Conservation (phyloP, 257 asterid genomes). For the Petrea volubilis region DNA sequence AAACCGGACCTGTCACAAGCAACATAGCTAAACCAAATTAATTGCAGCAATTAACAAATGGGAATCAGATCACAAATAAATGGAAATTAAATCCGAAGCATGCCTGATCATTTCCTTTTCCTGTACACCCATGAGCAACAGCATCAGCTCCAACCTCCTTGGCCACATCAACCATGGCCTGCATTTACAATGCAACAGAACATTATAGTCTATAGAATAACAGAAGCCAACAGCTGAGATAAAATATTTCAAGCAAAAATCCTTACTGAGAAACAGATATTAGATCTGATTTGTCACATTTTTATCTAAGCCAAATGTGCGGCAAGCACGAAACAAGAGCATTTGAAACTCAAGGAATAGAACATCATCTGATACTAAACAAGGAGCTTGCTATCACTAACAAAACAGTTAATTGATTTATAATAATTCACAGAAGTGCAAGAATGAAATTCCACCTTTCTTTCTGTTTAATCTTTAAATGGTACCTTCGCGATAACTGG, state of each 20-base stretch:
- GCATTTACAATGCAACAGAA: conserved; percentile 29
- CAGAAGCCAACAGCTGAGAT: neutral
- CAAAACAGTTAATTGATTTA: neutral
- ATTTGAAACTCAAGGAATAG: neutral
- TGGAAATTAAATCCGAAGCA: conserved; percentile 22
- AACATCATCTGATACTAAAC: neutral
- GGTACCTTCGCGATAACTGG: conserved; percentile 93
- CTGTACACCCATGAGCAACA: conserved; percentile 97
- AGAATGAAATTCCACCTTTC: neutral
- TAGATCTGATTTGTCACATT: neutral
- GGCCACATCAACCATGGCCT: conserved; percentile 99
- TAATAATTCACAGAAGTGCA: neutral
- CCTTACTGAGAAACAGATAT: neutral
- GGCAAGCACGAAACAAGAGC: conserved; percentile 1
- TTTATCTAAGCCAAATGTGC: neutral
- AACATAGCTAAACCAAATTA: conserved; percentile 2
- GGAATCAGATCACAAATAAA: neutral
- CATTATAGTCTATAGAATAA: neutral
- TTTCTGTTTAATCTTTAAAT: neutral
- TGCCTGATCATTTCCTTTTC: conserved; percentile 98
- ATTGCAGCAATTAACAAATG: neutral
- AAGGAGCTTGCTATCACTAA: neutral
- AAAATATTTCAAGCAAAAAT: neutral
- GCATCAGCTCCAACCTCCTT: conserved; percentile 99
- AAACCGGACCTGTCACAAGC: conserved; percentile 73